Conservation (phyloP, 108 stramenopile species). For the Conticribra weissflogii region DNA sequence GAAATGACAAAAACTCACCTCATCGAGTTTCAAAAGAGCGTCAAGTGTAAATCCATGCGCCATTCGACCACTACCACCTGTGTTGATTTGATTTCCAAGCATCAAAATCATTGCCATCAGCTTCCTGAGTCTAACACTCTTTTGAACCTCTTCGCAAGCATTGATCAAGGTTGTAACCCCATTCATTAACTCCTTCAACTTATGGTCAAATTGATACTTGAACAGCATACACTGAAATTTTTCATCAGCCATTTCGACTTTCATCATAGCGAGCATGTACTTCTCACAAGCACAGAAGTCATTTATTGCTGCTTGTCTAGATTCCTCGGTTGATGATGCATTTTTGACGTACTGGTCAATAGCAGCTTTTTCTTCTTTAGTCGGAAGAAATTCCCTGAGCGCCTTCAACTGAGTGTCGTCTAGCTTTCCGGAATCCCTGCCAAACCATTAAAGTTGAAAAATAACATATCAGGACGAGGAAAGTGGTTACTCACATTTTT, state of each 20-base stretch:
- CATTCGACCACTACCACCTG: conserved; percentile 81
- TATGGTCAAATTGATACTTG: conserved; percentile 72
- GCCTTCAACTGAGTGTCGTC: conserved; percentile 78
- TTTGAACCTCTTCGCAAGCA: conserved; percentile 85
- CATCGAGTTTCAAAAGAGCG: conserved; percentile 91
- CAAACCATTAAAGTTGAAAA: no score
- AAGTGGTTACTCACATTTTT: no score
- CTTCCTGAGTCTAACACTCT: conserved; percentile 73
- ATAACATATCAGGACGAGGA: no score
- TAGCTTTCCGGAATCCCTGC: conserved; percentile 73
- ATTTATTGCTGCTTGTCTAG: conserved; percentile 47
- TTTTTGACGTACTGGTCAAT: conserved; percentile 66
- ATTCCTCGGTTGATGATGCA: conserved; percentile 54
- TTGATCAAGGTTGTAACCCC: conserved; percentile 60
- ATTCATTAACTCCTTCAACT: conserved; percentile 69
- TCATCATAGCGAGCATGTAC: conserved; percentile 83
- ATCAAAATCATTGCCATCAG: conserved; percentile 91
- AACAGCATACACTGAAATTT: conserved; percentile 88
- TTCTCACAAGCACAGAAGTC: conserved; percentile 82
- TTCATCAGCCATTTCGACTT: conserved; percentile 58
- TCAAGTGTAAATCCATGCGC: conserved; percentile 94
- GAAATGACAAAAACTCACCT: conserved; percentile 70
- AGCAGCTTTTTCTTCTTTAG: conserved; percentile 62
- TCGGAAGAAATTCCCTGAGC: conserved; percentile 81
- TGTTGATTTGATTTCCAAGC: conserved; percentile 93